These are phyloP conservation scores for Debaryomyces robertsiae DNA, from an alignment of 1,139 yeast species.

Conservation along the genomic window DNA sequence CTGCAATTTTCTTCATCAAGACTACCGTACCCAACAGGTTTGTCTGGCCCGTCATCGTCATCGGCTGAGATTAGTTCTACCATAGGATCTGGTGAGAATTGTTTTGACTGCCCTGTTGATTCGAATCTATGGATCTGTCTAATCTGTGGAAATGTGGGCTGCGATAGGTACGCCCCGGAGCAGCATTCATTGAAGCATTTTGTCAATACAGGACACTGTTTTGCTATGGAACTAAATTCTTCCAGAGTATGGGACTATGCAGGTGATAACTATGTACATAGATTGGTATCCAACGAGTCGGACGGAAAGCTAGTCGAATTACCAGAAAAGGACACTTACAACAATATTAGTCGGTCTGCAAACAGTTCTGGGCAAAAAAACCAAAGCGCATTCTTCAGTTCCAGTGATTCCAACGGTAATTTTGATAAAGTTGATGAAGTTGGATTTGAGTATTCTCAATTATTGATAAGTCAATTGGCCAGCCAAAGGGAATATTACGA, in stretches of 20 bases:
- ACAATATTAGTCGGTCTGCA: conserved; percentile 27
- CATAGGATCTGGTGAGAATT: conserved; percentile 24
- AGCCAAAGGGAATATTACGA: conserved; percentile 91
- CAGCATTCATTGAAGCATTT: conserved; percentile 89
- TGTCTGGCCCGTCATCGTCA: conserved; percentile 1
- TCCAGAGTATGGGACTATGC: conserved; percentile 97
- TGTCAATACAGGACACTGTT: conserved; percentile 78
- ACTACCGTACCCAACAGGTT: conserved; percentile 3
- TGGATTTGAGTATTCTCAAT: conserved; percentile 78
- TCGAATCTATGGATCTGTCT: conserved; percentile 48
- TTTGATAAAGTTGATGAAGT: conserved; percentile 50
- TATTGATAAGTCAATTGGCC: conserved; percentile 78
- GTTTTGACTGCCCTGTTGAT: conserved; percentile 37
- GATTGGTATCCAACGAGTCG: conserved; percentile 78
- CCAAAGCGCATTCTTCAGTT: conserved; percentile 9
- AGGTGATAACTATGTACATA: conserved; percentile 87
- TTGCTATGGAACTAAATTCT: conserved; percentile 84
- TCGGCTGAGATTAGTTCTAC: not conserved
- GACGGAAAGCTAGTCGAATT: conserved; percentile 86
- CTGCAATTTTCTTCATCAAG: conserved; percentile 30
- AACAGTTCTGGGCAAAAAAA: not conserved
- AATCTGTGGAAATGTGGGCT: conserved; percentile 51
- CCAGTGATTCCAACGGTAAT: conserved; percentile 14
- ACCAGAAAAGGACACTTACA: conserved; percentile 35
- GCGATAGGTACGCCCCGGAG: conserved; percentile 67